Base-by-base conservation (phyloP, 2,329 filamentous ascomycete genomes). In the Cytospora piceicola region DNA sequence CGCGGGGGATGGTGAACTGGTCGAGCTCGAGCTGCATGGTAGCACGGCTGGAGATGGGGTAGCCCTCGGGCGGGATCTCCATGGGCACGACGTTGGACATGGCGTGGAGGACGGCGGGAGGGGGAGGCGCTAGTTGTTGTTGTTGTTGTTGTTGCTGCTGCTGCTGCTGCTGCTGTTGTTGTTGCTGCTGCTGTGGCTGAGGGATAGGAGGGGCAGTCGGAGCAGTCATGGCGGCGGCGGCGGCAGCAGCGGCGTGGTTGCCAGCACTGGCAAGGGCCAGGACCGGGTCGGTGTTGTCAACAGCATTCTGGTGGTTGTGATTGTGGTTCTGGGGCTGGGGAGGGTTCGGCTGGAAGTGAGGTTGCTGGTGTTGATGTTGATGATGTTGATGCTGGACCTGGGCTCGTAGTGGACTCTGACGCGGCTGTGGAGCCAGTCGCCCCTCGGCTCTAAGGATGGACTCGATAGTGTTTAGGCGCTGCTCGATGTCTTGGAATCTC, bases 11-110 rank as follows among this genome's bases (percentile, higher is more conserved):
- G 27, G 76, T 77, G 72, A 71, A 77, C 56, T 68, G 61, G 70
- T 77, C 76, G 1, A 77, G 75, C 71, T 76, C 75, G 30, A 75
- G 74, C 66, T 77, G 76, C 71, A 77, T 76, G 52, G 71, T 70
- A 30, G 72, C 72, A 17, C 76, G 74, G 20, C 72, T 75, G 1
- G 72, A 70, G 61, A 77, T 72, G 55, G 72, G 70, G 64, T 72
- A 76, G 67, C 75, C 75, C 62, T 75, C 70, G 17, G 76, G 76
- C n/a, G 75, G 72, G 15, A 75, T 72, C 58, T 77, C 74, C 66
- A 67, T 67, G 17, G 62, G 36, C n/a, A 67, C 54, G 22, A 64
- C 54, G 11, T 52, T 61, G 22, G 56, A 56, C 54, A 66, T 58
- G 15, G 60, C 56, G 30, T 66, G 64, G 36, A 66, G 54, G 29